Percentiles rank a stretch among this genome's conserved stretches.
These are phyloP conservation scores for Mimosa bimucronata DNA, from an alignment of 306 rosid species.

Conservation along the genomic window DNA sequence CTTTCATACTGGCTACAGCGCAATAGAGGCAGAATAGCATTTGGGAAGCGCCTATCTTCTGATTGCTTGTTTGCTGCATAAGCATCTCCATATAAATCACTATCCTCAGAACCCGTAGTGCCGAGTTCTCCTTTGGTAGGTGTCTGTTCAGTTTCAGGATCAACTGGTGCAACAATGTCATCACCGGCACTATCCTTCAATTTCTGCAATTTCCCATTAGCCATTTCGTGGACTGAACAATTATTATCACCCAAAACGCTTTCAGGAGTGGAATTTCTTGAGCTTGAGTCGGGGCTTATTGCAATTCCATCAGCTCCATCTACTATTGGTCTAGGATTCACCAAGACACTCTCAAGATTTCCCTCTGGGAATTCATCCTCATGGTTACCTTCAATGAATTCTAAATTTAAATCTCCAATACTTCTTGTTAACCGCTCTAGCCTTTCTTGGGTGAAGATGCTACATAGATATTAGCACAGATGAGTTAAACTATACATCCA, in stretches of 20 bases:
- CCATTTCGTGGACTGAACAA: constrained; percentile 47
- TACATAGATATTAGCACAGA: constrained; percentile 52
- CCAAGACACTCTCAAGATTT: constrained; percentile 46
- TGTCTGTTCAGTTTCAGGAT: constrained; percentile 49
- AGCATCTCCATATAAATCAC: constrained; percentile 61
- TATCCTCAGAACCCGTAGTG: constrained; percentile 51
- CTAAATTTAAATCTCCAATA: constrained; percentile 64
- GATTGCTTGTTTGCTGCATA: constrained; percentile 64
- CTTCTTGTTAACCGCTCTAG: constrained; percentile 80
- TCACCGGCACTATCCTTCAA: constrained; percentile 36
- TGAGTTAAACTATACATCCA: constrained; percentile 26
- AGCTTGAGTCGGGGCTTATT: constrained; percentile 48
- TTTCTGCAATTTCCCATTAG: constrained; percentile 46
- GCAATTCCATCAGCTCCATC: constrained; percentile 47
- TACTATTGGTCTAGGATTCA: constrained; percentile 45
- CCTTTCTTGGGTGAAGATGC: constrained; percentile 97
- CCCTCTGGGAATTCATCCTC: constrained; percentile 55
- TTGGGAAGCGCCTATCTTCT: constrained; percentile 74
- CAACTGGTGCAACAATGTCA: constrained; percentile 45
- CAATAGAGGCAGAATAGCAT: constrained; percentile 82
- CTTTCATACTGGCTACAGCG: constrained; percentile 92
- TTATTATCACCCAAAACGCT: constrained; percentile 39
- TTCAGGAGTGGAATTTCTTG: constrained; percentile 43
- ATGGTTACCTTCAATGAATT: constrained; percentile 48
- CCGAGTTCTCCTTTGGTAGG: constrained; percentile 51